phyloP scores from a whole-genome alignment of 2,329 filamentous ascomycete genomes.

The Aspergillus sp. region DNA sequence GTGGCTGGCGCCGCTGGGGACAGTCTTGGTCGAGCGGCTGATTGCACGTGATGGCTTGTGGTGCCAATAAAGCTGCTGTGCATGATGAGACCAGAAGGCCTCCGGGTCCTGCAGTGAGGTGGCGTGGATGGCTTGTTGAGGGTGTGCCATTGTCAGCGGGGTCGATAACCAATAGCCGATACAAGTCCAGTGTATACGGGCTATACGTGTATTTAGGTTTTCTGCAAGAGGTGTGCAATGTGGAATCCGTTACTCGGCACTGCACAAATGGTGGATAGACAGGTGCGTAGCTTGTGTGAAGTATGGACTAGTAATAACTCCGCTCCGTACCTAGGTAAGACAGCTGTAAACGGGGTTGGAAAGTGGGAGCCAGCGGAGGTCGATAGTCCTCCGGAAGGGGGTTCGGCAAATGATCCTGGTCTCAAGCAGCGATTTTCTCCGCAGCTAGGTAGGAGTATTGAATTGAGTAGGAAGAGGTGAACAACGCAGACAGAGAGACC shows the following conservation, averaged over 20 bases:
- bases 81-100: slow-evolving; percentile 73
- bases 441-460: neutral
- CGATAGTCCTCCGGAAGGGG: neutral
- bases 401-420: neutral
- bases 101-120: slow-evolving; percentile 68
- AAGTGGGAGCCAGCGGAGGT: neutral
- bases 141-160: slow-evolving; percentile 20
- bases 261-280: neutral
- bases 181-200: neutral
- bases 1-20: slow-evolving; percentile 62
- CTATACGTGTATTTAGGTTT: neutral
- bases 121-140: slow-evolving; percentile 52
- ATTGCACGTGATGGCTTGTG: slow-evolving; percentile 67
- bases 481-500: neutral
- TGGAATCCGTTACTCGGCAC: neutral
- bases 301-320: neutral
- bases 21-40: slow-evolving; percentile 59
- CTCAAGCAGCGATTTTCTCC: too few relatives aligned
- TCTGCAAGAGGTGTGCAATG: neutral
- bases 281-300: neutral
- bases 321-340: slow-evolving; percentile 1
- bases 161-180: neutral
- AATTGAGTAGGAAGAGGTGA: neutral
- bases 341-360: neutral
- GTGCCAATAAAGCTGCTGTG: slow-evolving; percentile 77